Percentiles rank a stretch among this genome's conserved stretches.
Conservation (phyloP, 768 basidiomycete genomes). For the Tylopilus vinaceipallidus region DNA sequence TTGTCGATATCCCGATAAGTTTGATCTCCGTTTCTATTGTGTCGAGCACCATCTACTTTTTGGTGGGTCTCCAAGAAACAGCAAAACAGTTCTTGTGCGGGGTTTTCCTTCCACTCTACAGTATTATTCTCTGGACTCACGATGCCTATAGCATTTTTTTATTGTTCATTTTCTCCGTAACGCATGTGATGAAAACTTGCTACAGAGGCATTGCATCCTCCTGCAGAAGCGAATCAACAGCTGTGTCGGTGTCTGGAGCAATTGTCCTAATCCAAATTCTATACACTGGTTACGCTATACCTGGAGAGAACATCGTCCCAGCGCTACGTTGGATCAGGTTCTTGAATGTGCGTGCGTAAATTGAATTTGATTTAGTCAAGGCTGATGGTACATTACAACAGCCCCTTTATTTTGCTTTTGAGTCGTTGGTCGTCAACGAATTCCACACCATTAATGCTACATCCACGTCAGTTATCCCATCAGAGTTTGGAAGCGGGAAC, state of each 20-base stretch:
- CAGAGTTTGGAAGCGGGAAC: constrained; percentile 36
- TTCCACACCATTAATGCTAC: constrained; percentile 40
- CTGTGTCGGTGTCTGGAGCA: constrained; percentile 35
- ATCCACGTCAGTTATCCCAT: constrained; percentile 33
- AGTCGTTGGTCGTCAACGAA: constrained; percentile 45
- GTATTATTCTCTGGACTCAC: constrained; percentile 54
- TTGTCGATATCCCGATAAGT: constrained; percentile 46
- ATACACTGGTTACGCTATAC: constrained; percentile 41
- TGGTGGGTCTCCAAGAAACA: constrained; percentile 20
- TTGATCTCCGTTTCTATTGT: constrained; percentile 17
- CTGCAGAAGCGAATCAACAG: constrained; percentile 51
- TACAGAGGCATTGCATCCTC: constrained; percentile 64
- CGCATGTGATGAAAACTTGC: constrained; percentile 68
- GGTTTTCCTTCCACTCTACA: constrained; percentile 29
- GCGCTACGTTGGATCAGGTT: constrained; percentile 21
- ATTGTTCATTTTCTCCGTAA: constrained; percentile 50
- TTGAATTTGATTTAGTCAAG: no score
- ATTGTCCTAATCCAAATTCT: constrained; percentile 38
- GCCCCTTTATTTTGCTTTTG: constrained; percentile 31
- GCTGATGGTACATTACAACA: constrained; percentile 2
- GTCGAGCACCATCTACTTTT: constrained; percentile 16
- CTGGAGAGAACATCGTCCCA: constrained; percentile 8
- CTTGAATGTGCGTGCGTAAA: constrained; percentile 21
- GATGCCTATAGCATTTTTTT: no score
- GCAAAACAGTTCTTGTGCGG: constrained; percentile 22